phyloP scores from a whole-genome alignment of 2,329 filamentous ascomycete species.

The Stemphylium vesicarium region DNA sequence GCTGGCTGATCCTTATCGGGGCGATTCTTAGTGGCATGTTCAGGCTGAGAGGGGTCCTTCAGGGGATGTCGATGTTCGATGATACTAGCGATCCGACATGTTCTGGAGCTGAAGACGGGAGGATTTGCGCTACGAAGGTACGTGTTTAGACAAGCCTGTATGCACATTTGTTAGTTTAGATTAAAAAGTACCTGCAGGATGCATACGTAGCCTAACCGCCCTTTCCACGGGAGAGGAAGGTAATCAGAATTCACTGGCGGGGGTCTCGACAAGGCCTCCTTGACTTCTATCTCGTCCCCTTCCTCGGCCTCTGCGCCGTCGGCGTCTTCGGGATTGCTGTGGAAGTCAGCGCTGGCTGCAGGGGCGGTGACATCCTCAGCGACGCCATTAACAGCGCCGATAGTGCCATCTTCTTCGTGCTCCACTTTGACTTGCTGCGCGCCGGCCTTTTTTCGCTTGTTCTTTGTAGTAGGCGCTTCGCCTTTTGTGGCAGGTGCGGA shows the following conservation, averaged over 20 bases:
- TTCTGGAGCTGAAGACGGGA: slow-evolving; percentile 87
- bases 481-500: slow-evolving; percentile 19
- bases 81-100: slow-evolving; percentile 89
- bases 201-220: slow-evolving; percentile 83
- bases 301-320: slow-evolving; percentile 53
- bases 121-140: slow-evolving; percentile 83
- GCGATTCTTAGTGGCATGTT: slow-evolving; percentile 84
- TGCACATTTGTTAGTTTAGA: slow-evolving; percentile 24
- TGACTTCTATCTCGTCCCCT: slow-evolving; percentile 63
- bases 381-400: slow-evolving; percentile 17
- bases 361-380: slow-evolving; percentile 25
- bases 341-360: slow-evolving; percentile 21
- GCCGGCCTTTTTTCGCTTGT: slow-evolving; percentile 33
- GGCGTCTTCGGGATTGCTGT: slow-evolving; percentile 57
- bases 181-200: slow-evolving; percentile 16
- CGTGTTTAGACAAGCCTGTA: slow-evolving; percentile 85
- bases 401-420: slow-evolving; percentile 21
- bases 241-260: slow-evolving; percentile 83
- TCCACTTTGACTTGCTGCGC: slow-evolving; percentile 37
- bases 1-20: slow-evolving; percentile 76
- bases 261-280: slow-evolving; percentile 65
- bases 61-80: slow-evolving; percentile 86
- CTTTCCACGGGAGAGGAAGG: slow-evolving; percentile 88
- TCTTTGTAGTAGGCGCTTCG: slow-evolving; percentile 22
- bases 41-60: slow-evolving; percentile 73